Conservation (phyloP, 495 filamentous ascomycete species). For the Neurospora sp. region DNA sequence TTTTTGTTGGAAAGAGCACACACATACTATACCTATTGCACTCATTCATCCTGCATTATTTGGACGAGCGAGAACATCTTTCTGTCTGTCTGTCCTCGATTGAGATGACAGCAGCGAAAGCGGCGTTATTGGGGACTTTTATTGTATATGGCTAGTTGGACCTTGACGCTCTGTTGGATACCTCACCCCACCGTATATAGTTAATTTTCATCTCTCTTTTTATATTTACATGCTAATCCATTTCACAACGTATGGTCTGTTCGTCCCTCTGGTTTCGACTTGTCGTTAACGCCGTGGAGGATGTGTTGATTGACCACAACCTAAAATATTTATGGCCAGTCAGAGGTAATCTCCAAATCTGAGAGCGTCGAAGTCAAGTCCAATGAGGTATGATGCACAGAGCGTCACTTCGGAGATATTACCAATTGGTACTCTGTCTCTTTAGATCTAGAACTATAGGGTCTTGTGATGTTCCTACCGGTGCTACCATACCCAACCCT, state of each 20-base stretch:
- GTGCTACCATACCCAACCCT: neutral
- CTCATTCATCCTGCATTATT: neutral
- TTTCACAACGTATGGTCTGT: too few relatives aligned
- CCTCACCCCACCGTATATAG: neutral
- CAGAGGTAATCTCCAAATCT: neutral
- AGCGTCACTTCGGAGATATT: neutral
- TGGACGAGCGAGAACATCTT: neutral
- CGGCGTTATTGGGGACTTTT: neutral
- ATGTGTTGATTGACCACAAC: too few relatives aligned
- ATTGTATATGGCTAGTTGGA: neutral
- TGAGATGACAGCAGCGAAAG: neutral
- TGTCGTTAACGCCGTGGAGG: too few relatives aligned
- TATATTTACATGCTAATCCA: neutral
- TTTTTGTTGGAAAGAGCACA: neutral
- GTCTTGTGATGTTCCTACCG: neutral
- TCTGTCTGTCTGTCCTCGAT: neutral
- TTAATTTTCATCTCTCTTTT: neutral
- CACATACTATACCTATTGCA: neutral
- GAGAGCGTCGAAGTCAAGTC: neutral
- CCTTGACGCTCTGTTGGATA: neutral
- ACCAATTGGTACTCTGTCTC: neutral
- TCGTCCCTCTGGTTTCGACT: too few relatives aligned
- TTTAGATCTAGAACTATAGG: too few relatives aligned
- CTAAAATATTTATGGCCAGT: neutral
- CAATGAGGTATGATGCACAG: neutral